Conservation (phyloP, 2,329 filamentous ascomycete genomes). For the Alternaria hordeiaustralica region DNA sequence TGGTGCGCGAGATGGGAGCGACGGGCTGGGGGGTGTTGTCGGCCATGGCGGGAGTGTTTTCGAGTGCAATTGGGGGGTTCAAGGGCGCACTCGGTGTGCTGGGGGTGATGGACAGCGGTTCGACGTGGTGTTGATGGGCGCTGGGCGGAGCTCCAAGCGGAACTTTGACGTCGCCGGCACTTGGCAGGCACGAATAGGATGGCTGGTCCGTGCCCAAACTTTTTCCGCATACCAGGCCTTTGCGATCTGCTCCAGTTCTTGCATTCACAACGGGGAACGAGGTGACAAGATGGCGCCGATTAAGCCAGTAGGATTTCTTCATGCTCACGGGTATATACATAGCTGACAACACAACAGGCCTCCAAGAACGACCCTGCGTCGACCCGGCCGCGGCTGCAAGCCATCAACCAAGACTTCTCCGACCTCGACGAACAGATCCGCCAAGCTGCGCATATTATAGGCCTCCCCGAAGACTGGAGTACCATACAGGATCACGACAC, state of each 20-base stretch:
- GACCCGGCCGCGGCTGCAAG: slow-evolving; percentile 48
- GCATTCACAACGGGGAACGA: slow-evolving; percentile 6
- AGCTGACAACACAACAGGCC: slow-evolving; percentile 15
- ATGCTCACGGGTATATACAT: neutral
- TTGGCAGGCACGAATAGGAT: slow-evolving; percentile 31
- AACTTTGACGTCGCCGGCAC: slow-evolving; percentile 34
- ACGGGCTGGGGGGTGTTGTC: slow-evolving; percentile 62
- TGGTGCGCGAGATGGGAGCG: slow-evolving; percentile 71
- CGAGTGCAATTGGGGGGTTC: slow-evolving; percentile 37
- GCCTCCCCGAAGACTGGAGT: slow-evolving; percentile 43
- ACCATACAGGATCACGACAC: slow-evolving; percentile 10
- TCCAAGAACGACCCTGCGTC: slow-evolving; percentile 24
- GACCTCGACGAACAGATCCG: slow-evolving; percentile 48
- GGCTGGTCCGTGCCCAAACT: slow-evolving; percentile 26
- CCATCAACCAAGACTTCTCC: slow-evolving; percentile 48
- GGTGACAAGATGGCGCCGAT: slow-evolving; percentile 33
- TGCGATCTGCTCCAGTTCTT: slow-evolving; percentile 1
- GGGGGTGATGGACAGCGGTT: slow-evolving; percentile 12
- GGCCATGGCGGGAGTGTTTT: slow-evolving; percentile 58
- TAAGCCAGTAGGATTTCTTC: slow-evolving; percentile 14
- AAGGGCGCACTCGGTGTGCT: slow-evolving; percentile 25
- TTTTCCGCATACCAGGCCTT: slow-evolving; percentile 19
- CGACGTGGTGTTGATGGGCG: slow-evolving; percentile 33
- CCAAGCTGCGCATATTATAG: slow-evolving; percentile 51
- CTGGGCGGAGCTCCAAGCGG: slow-evolving; percentile 25